Conservation (phyloP, 495 filamentous ascomycete species). For the Trichoderma gamsii region DNA sequence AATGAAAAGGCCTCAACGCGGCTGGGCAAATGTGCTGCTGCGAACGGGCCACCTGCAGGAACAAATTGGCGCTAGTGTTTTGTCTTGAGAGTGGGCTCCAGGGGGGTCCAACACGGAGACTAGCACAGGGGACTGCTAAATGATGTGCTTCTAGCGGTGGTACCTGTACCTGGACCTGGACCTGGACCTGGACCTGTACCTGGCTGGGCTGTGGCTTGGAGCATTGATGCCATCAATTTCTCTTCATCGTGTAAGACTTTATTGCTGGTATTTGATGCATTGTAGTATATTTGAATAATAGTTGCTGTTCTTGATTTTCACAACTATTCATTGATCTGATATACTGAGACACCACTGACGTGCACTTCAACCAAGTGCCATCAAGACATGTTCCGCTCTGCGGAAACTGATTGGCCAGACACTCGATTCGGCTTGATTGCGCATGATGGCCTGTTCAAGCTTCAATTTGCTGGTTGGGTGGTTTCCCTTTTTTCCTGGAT, state of each 20-base stretch:
- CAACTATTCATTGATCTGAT: too few relatives aligned
- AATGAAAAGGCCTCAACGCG: constrained; percentile 3
- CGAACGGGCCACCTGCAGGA: constrained; percentile 5
- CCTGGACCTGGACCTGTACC: neutral
- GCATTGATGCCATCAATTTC: neutral
- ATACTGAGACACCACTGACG: too few relatives aligned
- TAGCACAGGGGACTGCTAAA: neutral
- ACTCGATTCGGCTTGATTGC: neutral
- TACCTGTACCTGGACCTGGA: neutral
- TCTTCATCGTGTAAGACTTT: neutral
- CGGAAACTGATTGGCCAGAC: neutral
- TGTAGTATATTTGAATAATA: too few relatives aligned
- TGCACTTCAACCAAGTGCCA: neutral
- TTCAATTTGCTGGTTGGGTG: neutral
- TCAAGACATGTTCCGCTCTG: neutral
- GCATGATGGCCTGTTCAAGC: neutral
- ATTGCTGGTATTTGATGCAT: neutral
- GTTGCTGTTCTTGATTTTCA: too few relatives aligned
- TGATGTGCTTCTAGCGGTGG: neutral
- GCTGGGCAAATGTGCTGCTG: neutral
- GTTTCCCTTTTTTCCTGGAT: neutral
- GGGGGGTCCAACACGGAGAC: neutral
- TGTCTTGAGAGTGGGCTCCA: neutral
- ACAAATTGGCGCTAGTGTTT: constrained; percentile 10
- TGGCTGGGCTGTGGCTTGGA: neutral